A percentile compares a stretch with the other conserved stretches of the same genome.
phyloP scores from a whole-genome alignment of 495 filamentous ascomycete genomes.

The Hypoxylon lenormandii region DNA sequence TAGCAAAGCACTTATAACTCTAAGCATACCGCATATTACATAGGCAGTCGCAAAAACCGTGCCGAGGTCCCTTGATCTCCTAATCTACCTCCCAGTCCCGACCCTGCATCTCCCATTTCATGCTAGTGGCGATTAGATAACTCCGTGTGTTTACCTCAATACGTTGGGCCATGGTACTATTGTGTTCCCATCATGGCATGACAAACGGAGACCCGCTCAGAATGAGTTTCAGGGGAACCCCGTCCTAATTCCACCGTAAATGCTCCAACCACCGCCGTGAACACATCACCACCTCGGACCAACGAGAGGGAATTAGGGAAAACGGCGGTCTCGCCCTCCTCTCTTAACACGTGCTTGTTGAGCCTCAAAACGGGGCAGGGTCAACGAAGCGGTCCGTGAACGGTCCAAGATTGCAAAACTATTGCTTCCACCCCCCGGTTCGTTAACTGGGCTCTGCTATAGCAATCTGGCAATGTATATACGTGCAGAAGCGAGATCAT shows the following conservation, averaged over 20 bases:
- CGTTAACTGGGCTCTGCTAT: background rate
- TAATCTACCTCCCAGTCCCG: background rate
- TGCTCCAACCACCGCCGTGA: conserved; percentile 39
- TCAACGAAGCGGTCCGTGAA: conserved; percentile 9
- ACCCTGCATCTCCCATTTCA: background rate
- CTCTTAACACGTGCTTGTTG: conserved; percentile 40
- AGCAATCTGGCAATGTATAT: conserved; percentile 32
- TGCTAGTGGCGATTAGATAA: conserved; percentile 13
- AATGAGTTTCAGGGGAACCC: conserved; percentile 36
- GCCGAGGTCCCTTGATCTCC: conserved; percentile 6
- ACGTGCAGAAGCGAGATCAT: conserved; percentile 47
- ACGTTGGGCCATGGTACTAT: conserved; percentile 17
- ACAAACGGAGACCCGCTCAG: conserved; percentile 20
- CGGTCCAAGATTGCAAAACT: conserved; percentile 12
- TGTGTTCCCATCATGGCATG: conserved; percentile 17
- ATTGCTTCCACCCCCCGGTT: conserved; percentile 3
- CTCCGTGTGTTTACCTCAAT: background rate
- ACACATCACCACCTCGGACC: conserved; percentile 35
- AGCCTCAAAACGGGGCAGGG: conserved; percentile 38
- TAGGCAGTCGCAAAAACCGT: conserved; percentile 4
- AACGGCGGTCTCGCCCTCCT: background rate
- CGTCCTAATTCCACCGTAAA: conserved; percentile 39
- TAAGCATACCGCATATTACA: background rate
- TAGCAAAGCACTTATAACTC: no score
- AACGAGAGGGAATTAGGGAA: conserved; percentile 18